phyloP scores from a whole-genome alignment of 495 filamentous ascomycete species.

The Penicillium antarcticum region DNA sequence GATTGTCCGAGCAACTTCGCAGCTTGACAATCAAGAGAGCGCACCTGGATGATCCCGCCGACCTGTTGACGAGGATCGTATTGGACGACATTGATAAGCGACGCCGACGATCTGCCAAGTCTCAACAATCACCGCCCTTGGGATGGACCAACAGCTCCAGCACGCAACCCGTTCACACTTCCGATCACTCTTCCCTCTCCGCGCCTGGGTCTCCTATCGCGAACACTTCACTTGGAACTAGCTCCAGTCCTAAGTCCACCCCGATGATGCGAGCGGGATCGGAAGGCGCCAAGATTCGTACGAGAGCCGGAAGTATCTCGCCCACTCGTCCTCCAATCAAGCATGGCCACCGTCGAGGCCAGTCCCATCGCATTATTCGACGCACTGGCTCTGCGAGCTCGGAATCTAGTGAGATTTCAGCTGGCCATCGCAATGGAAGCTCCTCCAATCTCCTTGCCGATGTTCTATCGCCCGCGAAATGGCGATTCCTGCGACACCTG shows the following conservation, averaged over 20 bases:
- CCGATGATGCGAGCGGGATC: slow-evolving; percentile 53
- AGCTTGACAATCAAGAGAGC: slow-evolving; percentile 88
- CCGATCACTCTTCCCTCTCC: slow-evolving; percentile 51
- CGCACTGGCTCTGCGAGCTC: slow-evolving; percentile 90
- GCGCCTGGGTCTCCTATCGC: slow-evolving; percentile 64
- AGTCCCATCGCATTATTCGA: slow-evolving; percentile 55
- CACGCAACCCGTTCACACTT: slow-evolving; percentile 56
- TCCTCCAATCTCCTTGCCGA: slow-evolving; percentile 67
- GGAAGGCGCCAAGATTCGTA: slow-evolving; percentile 44
- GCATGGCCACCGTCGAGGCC: slow-evolving; percentile 55
- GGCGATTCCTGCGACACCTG: slow-evolving; percentile 89
- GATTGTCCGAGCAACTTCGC: slow-evolving; percentile 83
- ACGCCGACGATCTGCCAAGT: slow-evolving; percentile 80
- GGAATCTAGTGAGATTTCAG: slow-evolving; percentile 74
- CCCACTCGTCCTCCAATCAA: slow-evolving; percentile 71
- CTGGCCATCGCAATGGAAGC: slow-evolving; percentile 65
- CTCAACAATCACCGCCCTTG: slow-evolving; percentile 70
- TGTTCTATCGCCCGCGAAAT: slow-evolving; percentile 77
- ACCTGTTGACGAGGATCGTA: slow-evolving; percentile 87
- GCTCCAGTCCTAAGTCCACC: slow-evolving; percentile 40
- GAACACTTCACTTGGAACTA: slow-evolving; percentile 42
- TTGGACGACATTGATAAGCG: slow-evolving; percentile 94
- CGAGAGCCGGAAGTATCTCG: slow-evolving; percentile 68
- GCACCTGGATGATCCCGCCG: slow-evolving; percentile 81
- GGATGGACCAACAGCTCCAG: slow-evolving; percentile 45